phyloP scores from a whole-genome alignment of 345 rosid genomes.

The Hypericum androsaemum region DNA sequence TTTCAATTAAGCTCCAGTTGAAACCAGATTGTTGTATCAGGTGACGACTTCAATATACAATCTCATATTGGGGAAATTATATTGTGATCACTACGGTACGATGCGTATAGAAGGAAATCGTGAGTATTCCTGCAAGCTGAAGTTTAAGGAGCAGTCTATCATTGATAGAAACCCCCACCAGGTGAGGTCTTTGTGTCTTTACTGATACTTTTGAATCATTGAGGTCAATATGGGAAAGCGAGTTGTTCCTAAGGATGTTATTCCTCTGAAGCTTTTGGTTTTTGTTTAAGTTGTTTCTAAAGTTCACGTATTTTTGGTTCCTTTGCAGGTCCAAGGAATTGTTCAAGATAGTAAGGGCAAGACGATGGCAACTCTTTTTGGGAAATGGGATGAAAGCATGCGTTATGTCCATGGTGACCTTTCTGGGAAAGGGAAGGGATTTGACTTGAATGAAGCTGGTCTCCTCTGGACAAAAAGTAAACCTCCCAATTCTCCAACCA shows the following conservation, averaged over 20 bases:
- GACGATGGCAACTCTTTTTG: slow-evolving; percentile 31
- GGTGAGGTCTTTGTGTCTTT: slow-evolving; percentile 7
- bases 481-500: slow-evolving; percentile 17
- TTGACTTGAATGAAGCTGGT: slow-evolving; percentile 14
- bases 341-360: slow-evolving; percentile 29
- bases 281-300: too few species aligned
- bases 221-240: too few species aligned
- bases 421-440: slow-evolving; percentile 15
- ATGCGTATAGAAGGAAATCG: slow-evolving; percentile 26
- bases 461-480: slow-evolving; percentile 32
- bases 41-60: slow-evolving; percentile 27
- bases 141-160: slow-evolving; percentile 33
- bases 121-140: slow-evolving; percentile 21
- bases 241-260: too few species aligned
- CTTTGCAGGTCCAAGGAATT: slow-evolving; percentile 26
- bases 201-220: not conserved
- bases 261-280: too few species aligned
- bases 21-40: slow-evolving; percentile 7
- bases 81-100: slow-evolving; percentile 27
- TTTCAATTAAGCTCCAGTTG: slow-evolving; percentile 2
- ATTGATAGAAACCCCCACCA: slow-evolving; percentile 32
- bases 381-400: slow-evolving; percentile 41
- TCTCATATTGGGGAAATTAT: slow-evolving; percentile 24
- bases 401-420: slow-evolving; percentile 19
- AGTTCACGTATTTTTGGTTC: not conserved